Evolutionary conservation across 2,329 filamentous ascomycete genomes (phyloP).

Genomic region (Penicillium polonicum): DNA sequence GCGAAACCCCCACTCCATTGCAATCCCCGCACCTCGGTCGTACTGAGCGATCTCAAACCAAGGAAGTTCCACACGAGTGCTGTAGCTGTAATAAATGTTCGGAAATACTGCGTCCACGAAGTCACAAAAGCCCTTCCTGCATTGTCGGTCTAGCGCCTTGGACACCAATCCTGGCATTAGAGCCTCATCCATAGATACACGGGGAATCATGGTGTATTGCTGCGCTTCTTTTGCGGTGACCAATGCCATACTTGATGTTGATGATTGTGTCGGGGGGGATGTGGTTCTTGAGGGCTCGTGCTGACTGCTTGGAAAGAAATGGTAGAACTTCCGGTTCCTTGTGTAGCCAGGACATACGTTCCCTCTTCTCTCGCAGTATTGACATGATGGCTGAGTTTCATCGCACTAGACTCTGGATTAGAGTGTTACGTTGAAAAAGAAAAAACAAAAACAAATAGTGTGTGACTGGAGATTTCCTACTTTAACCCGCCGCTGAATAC

Average conservation of each 20-base stretch:
- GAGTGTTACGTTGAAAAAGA: background rate
- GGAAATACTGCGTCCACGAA: slow-evolving; percentile 20
- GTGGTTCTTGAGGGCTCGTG: background rate
- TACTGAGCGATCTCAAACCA: slow-evolving; percentile 23
- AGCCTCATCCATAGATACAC: slow-evolving; percentile 13
- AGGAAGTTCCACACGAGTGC: slow-evolving; percentile 15
- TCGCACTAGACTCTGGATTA: slow-evolving; percentile 18
- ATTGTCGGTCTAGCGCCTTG: slow-evolving; percentile 13
- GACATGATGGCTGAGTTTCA: slow-evolving; percentile 22
- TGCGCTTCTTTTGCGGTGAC: background rate
- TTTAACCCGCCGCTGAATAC: slow-evolving; percentile 25
- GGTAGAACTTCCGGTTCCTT: slow-evolving; percentile 19
- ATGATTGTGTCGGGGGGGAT: background rate
- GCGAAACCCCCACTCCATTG: slow-evolving; percentile 15
- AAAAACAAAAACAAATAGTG: background rate
- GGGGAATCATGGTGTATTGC: background rate
- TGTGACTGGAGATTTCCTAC: slow-evolving; percentile 7
- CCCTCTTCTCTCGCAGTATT: slow-evolving; percentile 15
- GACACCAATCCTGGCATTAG: slow-evolving; percentile 12
- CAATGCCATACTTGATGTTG: background rate
- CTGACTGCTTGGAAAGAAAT: slow-evolving; percentile 1
- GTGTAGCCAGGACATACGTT: slow-evolving; percentile 21
- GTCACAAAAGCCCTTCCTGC: slow-evolving; percentile 17
- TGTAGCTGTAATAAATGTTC: slow-evolving; percentile 15
- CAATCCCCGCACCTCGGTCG: slow-evolving; percentile 2